Base-by-base conservation (phyloP, 116 monocot genomes). In the Trichopus zeylanicus region DNA sequence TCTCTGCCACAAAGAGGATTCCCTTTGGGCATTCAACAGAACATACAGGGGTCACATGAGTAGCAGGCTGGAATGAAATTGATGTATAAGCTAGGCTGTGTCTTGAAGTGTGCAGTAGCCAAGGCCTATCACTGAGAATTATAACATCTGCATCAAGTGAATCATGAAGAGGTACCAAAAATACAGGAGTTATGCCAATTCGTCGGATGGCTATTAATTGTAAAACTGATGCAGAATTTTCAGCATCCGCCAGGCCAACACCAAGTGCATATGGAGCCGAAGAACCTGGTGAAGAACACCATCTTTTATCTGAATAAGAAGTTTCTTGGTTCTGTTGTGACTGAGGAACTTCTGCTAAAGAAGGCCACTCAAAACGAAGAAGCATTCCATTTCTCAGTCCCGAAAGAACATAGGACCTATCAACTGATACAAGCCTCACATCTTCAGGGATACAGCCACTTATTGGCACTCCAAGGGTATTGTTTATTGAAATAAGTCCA, bases 351-450 rank as follows among this genome's bases (percentile, higher is more conserved):
- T 49, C 29, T 35, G 68, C 49, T 15, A 29, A 29, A 25, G 63
- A 51, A 62, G 94, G 71, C 83, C 86, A 95, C 74, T 98, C 98
- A 88, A 82, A 91, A 8, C 92, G 81, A 52, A 98, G 88, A 37
- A 98, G 77, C 82, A 98, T 82, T 69, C 98, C 98, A 80, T 98
- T 98, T 76, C 98, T 84, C 68, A 98, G 57, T 19, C 98, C 98
- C 33, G 85, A 69, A 73, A 98, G 85, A 49, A 98, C 27, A 72
- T 98, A 98, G 48, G 69, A 60, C 49, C 48, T 67, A 59, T 81
- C 92, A 69, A 77, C 82, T 66, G 70, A 71, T 39, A 98, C 88
- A 64, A 91, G 56, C 62, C 78, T 85, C 55, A 91, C 85, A 74
- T 84, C 71, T 79, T 98, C 84, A 33, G 98, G 98, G 13, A 98